Percentiles rank a stretch among this genome's conserved stretches.
Evolutionary conservation across 2,329 filamentous ascomycete genomes (phyloP).

Genomic region (Cordyceps farinosa): DNA sequence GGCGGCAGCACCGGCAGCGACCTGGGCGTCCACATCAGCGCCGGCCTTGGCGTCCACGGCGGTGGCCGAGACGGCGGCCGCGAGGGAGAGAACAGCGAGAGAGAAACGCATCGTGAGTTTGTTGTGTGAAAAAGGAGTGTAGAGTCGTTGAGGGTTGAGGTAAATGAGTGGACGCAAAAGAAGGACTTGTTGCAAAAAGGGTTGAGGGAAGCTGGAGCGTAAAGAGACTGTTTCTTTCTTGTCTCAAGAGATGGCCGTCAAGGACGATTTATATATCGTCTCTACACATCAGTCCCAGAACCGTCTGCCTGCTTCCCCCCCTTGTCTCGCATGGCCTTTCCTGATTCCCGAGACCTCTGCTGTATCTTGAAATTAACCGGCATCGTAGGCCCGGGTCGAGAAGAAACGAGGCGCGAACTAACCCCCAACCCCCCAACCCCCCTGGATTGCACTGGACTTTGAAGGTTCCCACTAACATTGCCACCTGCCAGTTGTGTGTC

Average conservation of each 20-base stretch:
- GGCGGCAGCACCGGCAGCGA: not conserved
- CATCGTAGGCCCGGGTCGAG: not conserved
- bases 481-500: too few species aligned
- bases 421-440: too few species aligned
- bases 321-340: too few species aligned
- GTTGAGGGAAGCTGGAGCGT: not conserved
- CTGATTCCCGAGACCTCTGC: not conserved
- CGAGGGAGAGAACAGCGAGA: slow-evolving; percentile 11
- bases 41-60: not conserved
- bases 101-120: slow-evolving; percentile 8
- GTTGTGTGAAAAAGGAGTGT: not conserved
- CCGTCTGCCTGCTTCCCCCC: not conserved
- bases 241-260: too few species aligned
- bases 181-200: not conserved
- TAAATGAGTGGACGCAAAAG: not conserved
- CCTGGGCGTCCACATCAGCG: slow-evolving; percentile 23
- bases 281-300: not conserved
- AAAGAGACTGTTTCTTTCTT: not conserved
- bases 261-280: not conserved
- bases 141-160: too few species aligned
- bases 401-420: too few species aligned
- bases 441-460: too few species aligned
- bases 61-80: slow-evolving; percentile 13
- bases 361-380: not conserved
- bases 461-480: too few species aligned